Percentiles rank a stretch among this genome's conserved stretches.
These are phyloP conservation scores for Fusarium keratoplasticum DNA, from an alignment of 2,329 filamentous ascomycete genomes.

Conservation along the genomic window DNA sequence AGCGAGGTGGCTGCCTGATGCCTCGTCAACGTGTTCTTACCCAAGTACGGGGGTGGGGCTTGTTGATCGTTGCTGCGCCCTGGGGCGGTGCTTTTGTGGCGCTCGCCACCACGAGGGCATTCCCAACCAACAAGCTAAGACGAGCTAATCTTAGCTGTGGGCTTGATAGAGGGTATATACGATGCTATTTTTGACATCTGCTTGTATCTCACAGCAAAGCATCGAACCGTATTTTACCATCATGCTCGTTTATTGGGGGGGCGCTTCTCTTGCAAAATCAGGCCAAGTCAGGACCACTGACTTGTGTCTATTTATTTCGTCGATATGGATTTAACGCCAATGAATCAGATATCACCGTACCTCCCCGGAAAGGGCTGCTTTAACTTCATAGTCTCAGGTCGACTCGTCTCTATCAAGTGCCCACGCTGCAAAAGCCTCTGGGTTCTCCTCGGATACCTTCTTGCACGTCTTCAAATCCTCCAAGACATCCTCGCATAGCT, in stretches of 20 bases:
- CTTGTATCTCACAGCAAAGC: no score
- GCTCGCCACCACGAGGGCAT: neutral
- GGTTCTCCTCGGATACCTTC: neutral
- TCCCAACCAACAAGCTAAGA: neutral
- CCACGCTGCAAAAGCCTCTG: neutral
- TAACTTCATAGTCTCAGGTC: neutral
- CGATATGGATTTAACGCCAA: no score
- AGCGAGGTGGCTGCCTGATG: neutral
- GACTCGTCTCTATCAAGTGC: neutral
- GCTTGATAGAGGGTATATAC: no score
- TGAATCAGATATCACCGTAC: no score
- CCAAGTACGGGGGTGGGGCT: neutral
- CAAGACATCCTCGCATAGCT: neutral
- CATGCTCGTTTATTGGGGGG: no score
- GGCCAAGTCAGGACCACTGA: no score
- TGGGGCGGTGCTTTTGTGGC: neutral
- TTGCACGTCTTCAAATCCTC: neutral
- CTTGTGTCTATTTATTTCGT: no score
- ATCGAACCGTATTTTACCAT: no score
- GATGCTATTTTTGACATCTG: no score
- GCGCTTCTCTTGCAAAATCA: no score
- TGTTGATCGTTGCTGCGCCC: neutral
- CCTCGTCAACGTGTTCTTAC: neutral
- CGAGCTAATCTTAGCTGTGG: no score
- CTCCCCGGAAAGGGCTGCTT: no score